Evolutionary conservation across 2,329 filamentous ascomycete genomes (phyloP), one percentile per base, ranked within the genome.

Genomic region (Diplodia seriata): DNA sequence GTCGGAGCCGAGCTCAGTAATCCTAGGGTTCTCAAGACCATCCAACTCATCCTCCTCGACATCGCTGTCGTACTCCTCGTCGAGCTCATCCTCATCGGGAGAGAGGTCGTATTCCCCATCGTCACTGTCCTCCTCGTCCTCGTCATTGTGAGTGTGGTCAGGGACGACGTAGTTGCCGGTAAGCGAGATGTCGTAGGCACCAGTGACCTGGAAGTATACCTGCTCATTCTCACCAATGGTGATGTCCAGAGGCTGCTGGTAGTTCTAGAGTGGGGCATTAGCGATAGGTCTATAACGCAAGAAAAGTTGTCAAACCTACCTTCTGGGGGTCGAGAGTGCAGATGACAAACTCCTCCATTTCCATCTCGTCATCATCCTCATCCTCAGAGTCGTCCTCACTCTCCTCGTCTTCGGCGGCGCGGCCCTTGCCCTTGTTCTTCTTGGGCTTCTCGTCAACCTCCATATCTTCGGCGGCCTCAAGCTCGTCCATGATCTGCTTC

Each of bases 141-240:
- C 83, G 56, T 85, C 79, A 68, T 84, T 81, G 71, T 80, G 87
- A 56, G 87, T 83, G 69, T 89, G 85, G 70, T 89, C 84, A 76
- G 87, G 85, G 70, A 95, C 87, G 73, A 99, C 87, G 82, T 97
- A 98, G 88, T 99, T 99, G 74, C 95, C 95, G 70, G 94, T 98
- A 69, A 99, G 87, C 83, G 90, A 95, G 76, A 99, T 86, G 71
- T 91, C 89, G 86, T 97, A 93, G 70, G 92, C 95, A 75, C 95
- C 95, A 70, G 87, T 89, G 72, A 97, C 93, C 77, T 91, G 88
- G 85, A 99, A 98, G 86, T 92, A 97, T 72, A 97, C 90, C 74
- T 88, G 88, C 85, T 99, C 95, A 73, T 91, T 88, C 79, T 97
- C 91, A 75, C 88, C 89, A 78, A 99, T 89, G 71, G 92, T 95